Evolutionary conservation across 2,329 filamentous ascomycete genomes (phyloP), one percentile per base, ranked within the genome.

Genomic region (Chlorencoelia australis): DNA sequence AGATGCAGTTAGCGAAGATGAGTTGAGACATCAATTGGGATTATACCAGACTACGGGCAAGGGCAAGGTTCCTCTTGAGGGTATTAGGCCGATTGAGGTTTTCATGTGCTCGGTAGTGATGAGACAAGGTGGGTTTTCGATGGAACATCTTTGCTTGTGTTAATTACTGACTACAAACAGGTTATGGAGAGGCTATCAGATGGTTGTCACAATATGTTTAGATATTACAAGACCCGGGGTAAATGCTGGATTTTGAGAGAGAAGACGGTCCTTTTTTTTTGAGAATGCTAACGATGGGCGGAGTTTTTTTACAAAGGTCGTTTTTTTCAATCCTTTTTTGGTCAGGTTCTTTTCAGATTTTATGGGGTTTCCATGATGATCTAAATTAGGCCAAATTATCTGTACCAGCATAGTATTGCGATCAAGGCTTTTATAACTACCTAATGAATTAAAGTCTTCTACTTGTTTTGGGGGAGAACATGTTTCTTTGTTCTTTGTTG

Each of bases 51-150:
- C 88, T 38, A 94, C 86, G 43, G 88, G 88, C 55, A 94, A 95
- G 75, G 87, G 87, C 64, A 94, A 93, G 73, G 80, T 93, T 45
- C 84, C 82, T 46, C 71, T 91, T 50, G 88, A 94, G 69, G 86
- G 86, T 21, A 94, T 94, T 63, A 73, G 88, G 53, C 86, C 88
- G 16, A 89, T 98, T 57, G 91, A 98, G 73, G 76, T 96, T 46
- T 96, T 96, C 66, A 94, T 98, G 91, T 96, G 88, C 75, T 94
- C 85, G 54, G 88, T 96, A 51, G 89, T 96, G 45, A 94, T 95
- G 86, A 77, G 89, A 63, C 89, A 96, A 71, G 91, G 76, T 81
- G 53, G 51, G 72, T 64, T 43, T 27, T 33, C n/a, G n/a, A n/a
- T n/a, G n/a, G n/a, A n/a, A n/a, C n/a, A n/a, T n/a, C 24, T 39